Conservation (phyloP, 1,284 basidiomycete species). For the Pseudozyma tsukubaensis region DNA sequence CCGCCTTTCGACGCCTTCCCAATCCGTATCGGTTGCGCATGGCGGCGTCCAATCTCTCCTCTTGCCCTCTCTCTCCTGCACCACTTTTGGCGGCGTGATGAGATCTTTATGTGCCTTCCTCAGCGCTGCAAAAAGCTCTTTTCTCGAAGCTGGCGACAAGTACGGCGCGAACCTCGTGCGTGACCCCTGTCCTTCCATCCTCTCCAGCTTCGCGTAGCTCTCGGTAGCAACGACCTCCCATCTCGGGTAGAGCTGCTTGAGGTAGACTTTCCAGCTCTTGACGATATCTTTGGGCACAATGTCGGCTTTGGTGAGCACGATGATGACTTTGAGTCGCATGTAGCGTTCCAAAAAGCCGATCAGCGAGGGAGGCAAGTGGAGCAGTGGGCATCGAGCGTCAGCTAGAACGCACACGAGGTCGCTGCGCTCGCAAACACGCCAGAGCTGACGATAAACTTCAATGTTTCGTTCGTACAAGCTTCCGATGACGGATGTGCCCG, state of each 20-base stretch:
- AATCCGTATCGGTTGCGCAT: constrained; percentile 51
- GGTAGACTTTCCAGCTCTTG: constrained; percentile 39
- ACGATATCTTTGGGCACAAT: constrained; percentile 49
- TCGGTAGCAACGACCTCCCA: constrained; percentile 56
- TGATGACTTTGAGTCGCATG: constrained; percentile 71
- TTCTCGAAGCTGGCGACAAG: constrained; percentile 38
- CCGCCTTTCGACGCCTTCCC: constrained; percentile 45
- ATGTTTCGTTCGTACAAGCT: constrained; percentile 72
- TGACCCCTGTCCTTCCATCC: constrained; percentile 54
- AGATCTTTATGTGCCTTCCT: constrained; percentile 77
- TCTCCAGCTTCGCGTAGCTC: constrained; percentile 47
- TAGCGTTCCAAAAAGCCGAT: constrained; percentile 71
- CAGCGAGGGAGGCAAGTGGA: constrained; percentile 74
- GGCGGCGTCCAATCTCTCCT: constrained; percentile 77
- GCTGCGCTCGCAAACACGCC: constrained; percentile 72
- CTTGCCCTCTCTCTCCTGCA: constrained; percentile 73
- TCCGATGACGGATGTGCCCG: constrained; percentile 72
- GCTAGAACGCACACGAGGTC: constrained; percentile 85
- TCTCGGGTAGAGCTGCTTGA: constrained; percentile 39
- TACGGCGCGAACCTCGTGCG: constrained; percentile 45
- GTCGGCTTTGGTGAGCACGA: constrained; percentile 59
- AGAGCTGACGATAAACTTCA: constrained; percentile 58
- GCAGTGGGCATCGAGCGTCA: constrained; percentile 83
- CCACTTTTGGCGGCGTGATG: constrained; percentile 76
- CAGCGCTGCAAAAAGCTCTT: constrained; percentile 75